Percentiles rank a stretch among this genome's conserved stretches.
These are phyloP conservation scores for Candida insectalens DNA, from an alignment of 805 yeast genomes.

Conservation along the genomic window DNA sequence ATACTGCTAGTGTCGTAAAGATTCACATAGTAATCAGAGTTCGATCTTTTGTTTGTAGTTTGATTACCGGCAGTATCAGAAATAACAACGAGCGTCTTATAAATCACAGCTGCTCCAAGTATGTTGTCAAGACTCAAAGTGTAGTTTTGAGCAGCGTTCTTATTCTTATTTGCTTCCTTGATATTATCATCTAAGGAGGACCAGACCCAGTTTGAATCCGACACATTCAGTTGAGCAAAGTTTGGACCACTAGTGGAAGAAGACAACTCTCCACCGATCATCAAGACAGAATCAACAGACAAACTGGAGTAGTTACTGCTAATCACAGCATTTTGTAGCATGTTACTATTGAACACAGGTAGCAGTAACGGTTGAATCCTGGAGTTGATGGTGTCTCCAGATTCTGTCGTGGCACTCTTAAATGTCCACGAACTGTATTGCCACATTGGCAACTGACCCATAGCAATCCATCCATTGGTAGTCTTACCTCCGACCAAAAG, in stretches of 20 bases:
- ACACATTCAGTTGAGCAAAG: conserved; percentile 29
- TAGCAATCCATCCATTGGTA: conserved; percentile 53
- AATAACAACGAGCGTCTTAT: conserved; percentile 39
- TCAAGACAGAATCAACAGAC: conserved; percentile 31
- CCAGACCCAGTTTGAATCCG: conserved; percentile 36
- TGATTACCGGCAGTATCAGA: conserved; percentile 11
- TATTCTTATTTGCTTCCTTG: conserved; percentile 14
- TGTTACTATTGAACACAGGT: conserved; percentile 35
- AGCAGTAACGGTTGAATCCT: conserved; percentile 43
- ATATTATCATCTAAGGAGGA: conserved; percentile 19
- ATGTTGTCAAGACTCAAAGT: conserved; percentile 20
- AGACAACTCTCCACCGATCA: conserved; percentile 51
- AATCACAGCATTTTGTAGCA: conserved; percentile 11
- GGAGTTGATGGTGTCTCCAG: conserved; percentile 35
- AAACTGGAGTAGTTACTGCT: conserved; percentile 23
- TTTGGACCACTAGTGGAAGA: conserved; percentile 31
- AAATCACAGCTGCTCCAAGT: conserved; percentile 43
- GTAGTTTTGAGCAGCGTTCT: conserved; percentile 10
- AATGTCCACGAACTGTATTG: conserved; percentile 64
- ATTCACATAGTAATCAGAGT: conserved; percentile 22
- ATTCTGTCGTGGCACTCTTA: conserved; percentile 24
- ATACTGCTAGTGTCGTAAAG: conserved; percentile 33
- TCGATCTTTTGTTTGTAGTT: conserved; percentile 2
- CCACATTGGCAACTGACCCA: conserved; percentile 70
- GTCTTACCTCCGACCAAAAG: conserved; percentile 62